phyloP scores from a whole-genome alignment of 805 yeast genomes.

The Lipomyces oligophaga region DNA sequence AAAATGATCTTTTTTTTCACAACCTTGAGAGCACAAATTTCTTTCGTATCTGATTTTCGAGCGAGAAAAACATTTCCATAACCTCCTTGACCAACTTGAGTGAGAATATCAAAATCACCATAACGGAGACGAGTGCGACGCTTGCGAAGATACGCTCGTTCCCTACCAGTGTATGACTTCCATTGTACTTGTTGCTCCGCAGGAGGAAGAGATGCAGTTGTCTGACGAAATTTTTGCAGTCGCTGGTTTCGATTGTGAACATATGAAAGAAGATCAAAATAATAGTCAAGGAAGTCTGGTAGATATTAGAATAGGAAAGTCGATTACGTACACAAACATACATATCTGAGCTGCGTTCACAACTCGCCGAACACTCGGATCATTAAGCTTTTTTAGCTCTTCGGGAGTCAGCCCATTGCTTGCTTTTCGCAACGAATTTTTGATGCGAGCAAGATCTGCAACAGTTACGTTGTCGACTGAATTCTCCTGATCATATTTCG shows the following conservation, averaged over 20 bases:
- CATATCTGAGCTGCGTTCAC: conserved; percentile 77
- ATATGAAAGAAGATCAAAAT: conserved; percentile 93
- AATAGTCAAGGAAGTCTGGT: conserved; percentile 88
- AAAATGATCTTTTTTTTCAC: conserved; percentile 80
- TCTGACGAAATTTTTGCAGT: conserved; percentile 61
- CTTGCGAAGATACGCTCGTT: conserved; percentile 77
- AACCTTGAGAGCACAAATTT: conserved; percentile 91
- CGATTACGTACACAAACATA: neutral
- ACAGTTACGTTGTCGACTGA: too few relatives aligned
- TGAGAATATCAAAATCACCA: conserved; percentile 91
- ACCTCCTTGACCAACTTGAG: conserved; percentile 99
- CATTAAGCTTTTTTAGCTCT: conserved; percentile 49
- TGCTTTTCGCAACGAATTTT: neutral
- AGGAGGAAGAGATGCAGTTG: conserved; percentile 38
- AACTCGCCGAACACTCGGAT: conserved; percentile 74
- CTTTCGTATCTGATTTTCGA: conserved; percentile 87
- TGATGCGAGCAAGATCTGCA: neutral
- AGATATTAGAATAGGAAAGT: neutral
- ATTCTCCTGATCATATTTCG: too few relatives aligned
- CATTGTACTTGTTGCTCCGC: conserved; percentile 55
- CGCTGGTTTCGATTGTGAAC: conserved; percentile 83
- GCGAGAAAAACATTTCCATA: conserved; percentile 98
- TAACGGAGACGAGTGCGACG: conserved; percentile 88
- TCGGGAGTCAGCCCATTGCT: conserved; percentile 18
- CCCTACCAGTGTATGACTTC: conserved; percentile 78